These are phyloP conservation scores for Dactylellina drechsleri DNA, from an alignment of 2,329 filamentous ascomycete species.

Conservation along the genomic window DNA sequence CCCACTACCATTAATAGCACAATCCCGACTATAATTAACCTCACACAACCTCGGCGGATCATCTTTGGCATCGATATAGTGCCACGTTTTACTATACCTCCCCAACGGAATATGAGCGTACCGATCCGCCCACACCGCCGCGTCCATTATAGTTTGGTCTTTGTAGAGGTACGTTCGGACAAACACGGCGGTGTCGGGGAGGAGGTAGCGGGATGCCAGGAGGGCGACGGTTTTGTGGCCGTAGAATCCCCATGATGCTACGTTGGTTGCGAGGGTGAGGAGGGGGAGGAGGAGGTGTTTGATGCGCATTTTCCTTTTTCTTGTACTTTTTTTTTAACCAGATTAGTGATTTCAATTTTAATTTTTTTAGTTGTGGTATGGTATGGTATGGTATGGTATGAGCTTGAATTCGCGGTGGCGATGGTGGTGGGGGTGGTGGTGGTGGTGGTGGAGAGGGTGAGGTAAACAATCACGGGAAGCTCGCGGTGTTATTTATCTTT, in stretches of 20 bases:
- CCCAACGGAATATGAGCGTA: constrained; percentile 73
- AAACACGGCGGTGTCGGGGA: constrained; percentile 67
- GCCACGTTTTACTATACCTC: constrained; percentile 71
- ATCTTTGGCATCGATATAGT: constrained; percentile 77
- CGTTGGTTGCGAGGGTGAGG: background rate
- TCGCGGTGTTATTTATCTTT: background rate
- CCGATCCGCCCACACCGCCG: constrained; percentile 75
- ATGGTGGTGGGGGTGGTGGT: too few species aligned
- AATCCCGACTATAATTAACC: constrained; percentile 71
- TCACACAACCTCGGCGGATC: constrained; percentile 69
- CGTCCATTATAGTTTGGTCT: constrained; percentile 70
- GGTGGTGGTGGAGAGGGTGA: too few species aligned
- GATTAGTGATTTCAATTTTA: too few species aligned
- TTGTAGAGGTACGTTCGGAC: constrained; percentile 70
- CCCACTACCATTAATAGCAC: constrained; percentile 65
- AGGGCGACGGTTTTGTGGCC: constrained; percentile 75
- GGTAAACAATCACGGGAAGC: background rate
- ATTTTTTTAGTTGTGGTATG: too few species aligned
- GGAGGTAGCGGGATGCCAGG: constrained; percentile 71
- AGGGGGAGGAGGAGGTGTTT: constrained; percentile 1
- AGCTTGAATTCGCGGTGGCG: too few species aligned
- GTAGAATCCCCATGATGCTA: constrained; percentile 61
- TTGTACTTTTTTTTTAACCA: background rate
- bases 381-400: too few species aligned
- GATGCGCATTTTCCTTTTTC: constrained; percentile 21